These are phyloP conservation scores for Cucurbita argyrosperma DNA, from an alignment of 306 rosid genomes.

Conservation along the genomic window DNA sequence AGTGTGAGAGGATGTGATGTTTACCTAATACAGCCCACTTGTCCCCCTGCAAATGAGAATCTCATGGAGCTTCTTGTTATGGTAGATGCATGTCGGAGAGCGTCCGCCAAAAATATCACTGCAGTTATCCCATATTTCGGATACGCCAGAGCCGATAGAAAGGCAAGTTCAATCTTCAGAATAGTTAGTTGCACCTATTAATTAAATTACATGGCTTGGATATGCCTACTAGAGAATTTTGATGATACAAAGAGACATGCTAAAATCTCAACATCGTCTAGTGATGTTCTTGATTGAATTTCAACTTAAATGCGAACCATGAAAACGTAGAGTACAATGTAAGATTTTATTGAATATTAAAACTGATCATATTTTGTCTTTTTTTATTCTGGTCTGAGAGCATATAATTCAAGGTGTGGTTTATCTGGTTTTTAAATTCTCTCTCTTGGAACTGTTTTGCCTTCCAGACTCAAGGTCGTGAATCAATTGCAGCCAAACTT, in stretches of 20 bases:
- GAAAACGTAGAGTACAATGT: neutral
- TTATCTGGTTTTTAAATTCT: neutral
- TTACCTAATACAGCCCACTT: constrained; percentile 72
- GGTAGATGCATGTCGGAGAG: constrained; percentile 96
- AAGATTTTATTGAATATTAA: neutral
- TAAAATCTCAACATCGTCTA: neutral
- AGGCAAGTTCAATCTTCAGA: constrained; percentile 33
- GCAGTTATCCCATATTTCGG: constrained; percentile 97
- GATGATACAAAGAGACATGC: neutral
- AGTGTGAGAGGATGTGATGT: constrained; percentile 94
- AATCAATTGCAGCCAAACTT: constrained; percentile 99
- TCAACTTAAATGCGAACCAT: neutral
- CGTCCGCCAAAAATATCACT: constrained; percentile 80
- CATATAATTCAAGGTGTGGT: neutral
- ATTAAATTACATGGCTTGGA: neutral
- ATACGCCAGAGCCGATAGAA: constrained; percentile 96
- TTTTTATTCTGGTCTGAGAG: neutral
- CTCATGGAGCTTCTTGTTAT: constrained; percentile 80
- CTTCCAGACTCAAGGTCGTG: constrained; percentile 92
- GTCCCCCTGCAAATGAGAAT: constrained; percentile 95
- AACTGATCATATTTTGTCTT: neutral
- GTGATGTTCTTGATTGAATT: neutral
- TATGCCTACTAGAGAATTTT: neutral
- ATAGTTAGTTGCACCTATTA: neutral
- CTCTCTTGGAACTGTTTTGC: neutral